Evolutionary conservation across 1,139 yeast genomes (phyloP), one percentile per base, ranked within the genome.

Genomic region (Blastobotrys arbuscula): DNA sequence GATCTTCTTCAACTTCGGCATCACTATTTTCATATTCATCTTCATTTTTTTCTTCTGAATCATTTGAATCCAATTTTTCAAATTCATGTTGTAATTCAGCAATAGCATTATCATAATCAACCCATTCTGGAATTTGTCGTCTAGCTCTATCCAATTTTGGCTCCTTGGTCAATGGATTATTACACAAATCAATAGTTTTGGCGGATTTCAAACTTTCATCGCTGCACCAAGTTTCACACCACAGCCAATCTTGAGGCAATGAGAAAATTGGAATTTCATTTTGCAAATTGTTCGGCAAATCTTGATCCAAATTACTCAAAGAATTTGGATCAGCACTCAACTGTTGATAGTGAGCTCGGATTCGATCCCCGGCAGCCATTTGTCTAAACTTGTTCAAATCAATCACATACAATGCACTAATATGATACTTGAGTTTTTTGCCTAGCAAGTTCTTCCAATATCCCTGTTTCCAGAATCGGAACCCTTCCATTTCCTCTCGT

Each of bases 211-310:
- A 66, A 26, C 77, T 70, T 44, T 76, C 82, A 55, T 79, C 85
- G n/a, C 81, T 72, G 62, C 96, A 86, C 96, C 96, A 88, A 0
- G 96, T 86, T 60, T 87, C 96, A 66, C 95, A 87, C 96, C 96
- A 88, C 36, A 86, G 69, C 94, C 95, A 88, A 42, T 84, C 88
- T 58, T 83, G 84, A 1, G 89, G 86, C 39, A 87, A 70, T 20
- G 94, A 82, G 60, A 72, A 76, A 23, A 88, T 88, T 41, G 83
- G 84, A 19, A 88, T 65, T 38, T 67, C 67, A 31, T 73, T 61
- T 65, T 92, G 98, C 58, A 90, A 60, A 61, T 87, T 87, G 64
- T 92, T 92, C 12, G 96, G 90, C 55, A 92, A 74, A 64, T 92
- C 97, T 64, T 90, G 97, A 62, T 89, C 98, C 55, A 90, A 73